Base-by-base conservation (phyloP, 345 rosid genomes). In the Salix udensis region DNA sequence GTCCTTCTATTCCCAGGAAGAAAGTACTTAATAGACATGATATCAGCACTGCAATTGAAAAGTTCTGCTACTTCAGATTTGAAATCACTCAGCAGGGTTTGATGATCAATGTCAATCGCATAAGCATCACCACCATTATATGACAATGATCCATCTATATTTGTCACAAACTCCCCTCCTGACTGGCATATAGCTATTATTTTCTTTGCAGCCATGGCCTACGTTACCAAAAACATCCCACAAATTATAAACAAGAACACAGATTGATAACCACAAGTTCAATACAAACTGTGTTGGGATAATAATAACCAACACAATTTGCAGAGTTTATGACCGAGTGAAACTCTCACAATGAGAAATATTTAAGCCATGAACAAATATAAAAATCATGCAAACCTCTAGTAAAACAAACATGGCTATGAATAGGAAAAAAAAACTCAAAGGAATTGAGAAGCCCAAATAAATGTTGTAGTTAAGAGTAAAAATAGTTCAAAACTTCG, bases 141-240 rank as follows among this genome's bases (percentile, higher is more conserved):
- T 0, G 91, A 85, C 77, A 94, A 80, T 1, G 90, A 81, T 16
- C 97, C 97, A 52, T 92, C 97, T 81, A 81, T 82, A 50, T 81
- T 74, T 4, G 90, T 75, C 64, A 90, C 87, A 82, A 94, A 94
- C 77, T 90, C 94, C 23, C 97, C 98, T 42, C 97, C 97, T 0
- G 98, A 91, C 74, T 93, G 97, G 81, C 97, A 94, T 78, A 94
- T 94, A 31, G 97, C 98, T 84, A 94, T 92, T 65, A 94, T 78
- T 85, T 91, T 94, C 84, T 88, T 90, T 58, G 87, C 76, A 75
- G 92, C 89, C 98, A 92, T 91, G 73, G 75, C 87, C 90, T 79
- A 65, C 26, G 61, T 40, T 31, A 60, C 39, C 26, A 50, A 46
- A 4, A 62, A 46, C 19, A 42, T 65, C 73, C 24, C 4, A 65